Base-by-base conservation (phyloP, 768 basidiomycete species). In the Solioccasus polychromus region DNA sequence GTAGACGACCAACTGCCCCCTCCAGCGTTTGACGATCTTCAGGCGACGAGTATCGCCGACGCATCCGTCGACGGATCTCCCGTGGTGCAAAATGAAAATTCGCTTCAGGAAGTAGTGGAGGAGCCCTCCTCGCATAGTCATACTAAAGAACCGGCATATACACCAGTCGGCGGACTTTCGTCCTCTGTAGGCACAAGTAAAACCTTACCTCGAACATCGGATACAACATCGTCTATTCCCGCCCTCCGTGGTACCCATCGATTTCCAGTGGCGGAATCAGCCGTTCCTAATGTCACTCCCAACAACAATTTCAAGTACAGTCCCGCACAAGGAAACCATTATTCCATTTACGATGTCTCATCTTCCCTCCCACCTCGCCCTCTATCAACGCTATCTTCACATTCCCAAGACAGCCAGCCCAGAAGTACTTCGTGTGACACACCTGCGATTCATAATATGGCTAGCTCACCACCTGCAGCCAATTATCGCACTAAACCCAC, bases 1-100 rank as follows among this genome's bases (percentile, higher is more conserved):
- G 28, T 62, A 18, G 57, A 62, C 17, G 57, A 62, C 3, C 44
- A 53, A 25, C 45, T 42, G 18, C 60, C 60, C 23, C 61, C 63
- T 17, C 54, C 63, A 24, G 49, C 57, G 5, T 62, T 65, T 22
- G 50, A 52, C 18, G 60, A 59, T 31, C 26, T 57, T 20, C 35
- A 50, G 0, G 8, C 19, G 10, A 29, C 31, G 15, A 26, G 31
- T 35, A 22, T 10, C 17, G 9, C 43, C 18, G 30, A 31, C 28
- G 23, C 17, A 28, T 17, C n/a, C 4, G 0, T 22, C 11, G 32
- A 37, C 31, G 39, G 23, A 32, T 44, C 24, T 23, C 25, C 12
- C 3, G n/a, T 31, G 15, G 25, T 23, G 2, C 28, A 8, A 5
- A 7, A n/a, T 7, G 38, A 50, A 22, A 12, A 11, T 15, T 19